A percentile compares a stretch with the other conserved stretches of the same genome.
Conservation (phyloP, 495 filamentous ascomycete species). For the Xylaria intraflava region DNA sequence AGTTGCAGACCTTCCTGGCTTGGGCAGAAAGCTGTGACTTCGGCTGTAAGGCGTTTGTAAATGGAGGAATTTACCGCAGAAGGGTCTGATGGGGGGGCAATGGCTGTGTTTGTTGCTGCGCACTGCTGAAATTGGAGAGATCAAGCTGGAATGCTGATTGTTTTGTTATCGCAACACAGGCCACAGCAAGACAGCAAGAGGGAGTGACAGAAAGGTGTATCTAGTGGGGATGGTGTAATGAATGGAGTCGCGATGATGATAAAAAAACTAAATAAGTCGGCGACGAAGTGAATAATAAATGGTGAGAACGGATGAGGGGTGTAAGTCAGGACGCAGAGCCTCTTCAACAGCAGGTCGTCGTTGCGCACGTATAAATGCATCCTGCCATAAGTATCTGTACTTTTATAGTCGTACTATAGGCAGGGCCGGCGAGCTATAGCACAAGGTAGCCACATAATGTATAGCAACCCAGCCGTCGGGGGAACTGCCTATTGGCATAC, state of each 20-base stretch:
- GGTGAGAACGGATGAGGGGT: neutral
- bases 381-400: no score
- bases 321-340: no score
- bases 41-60: no score
- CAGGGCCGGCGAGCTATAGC: no score
- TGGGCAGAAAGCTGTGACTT: neutral
- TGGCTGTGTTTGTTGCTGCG: neutral
- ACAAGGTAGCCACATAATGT: no score
- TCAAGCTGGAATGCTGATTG: neutral
- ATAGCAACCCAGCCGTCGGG: no score
- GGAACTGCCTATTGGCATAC: no score
- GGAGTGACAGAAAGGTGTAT: neutral
- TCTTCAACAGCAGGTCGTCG: no score
- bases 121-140: neutral
- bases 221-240: neutral
- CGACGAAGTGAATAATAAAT: neutral
- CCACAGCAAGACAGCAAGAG: neutral
- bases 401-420: no score
- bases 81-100: no score
- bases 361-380: no score
- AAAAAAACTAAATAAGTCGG: neutral
- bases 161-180: neutral
- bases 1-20: neutral
- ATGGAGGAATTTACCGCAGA: no score
- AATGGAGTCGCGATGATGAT: slow-evolving; percentile 3